A percentile compares a stretch with the other conserved stretches of the same genome.
Evolutionary conservation across 225 moss, liverwort and hornwort genomes (phyloP).

Genomic region (Lunularia cruciata): DNA sequence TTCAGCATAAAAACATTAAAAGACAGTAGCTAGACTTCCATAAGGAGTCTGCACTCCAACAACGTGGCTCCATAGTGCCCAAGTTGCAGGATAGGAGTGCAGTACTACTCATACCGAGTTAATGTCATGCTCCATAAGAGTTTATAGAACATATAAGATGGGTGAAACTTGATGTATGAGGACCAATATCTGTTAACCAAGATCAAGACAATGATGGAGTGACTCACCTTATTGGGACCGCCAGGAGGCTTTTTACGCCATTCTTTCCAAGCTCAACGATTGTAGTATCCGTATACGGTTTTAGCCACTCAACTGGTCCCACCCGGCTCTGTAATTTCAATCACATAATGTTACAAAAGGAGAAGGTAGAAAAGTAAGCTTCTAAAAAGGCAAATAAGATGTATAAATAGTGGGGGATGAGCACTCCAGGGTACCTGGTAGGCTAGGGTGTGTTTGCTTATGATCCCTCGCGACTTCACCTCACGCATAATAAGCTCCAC

Average conservation of each 20-base stretch:
- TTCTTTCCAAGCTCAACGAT: slow-evolving; percentile 84
- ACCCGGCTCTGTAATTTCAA: slow-evolving; percentile 76
- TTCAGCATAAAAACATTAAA: too few species aligned
- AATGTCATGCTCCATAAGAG: too few species aligned
- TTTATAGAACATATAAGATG: too few species aligned
- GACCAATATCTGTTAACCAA: neutral
- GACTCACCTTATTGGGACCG: slow-evolving; percentile 90
- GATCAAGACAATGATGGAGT: neutral
- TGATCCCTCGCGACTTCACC: slow-evolving; percentile 67
- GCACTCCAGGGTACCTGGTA: slow-evolving; percentile 85
- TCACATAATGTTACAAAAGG: neutral
- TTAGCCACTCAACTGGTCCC: slow-evolving; percentile 97
- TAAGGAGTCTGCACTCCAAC: too few species aligned
- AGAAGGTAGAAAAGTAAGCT: slow-evolving; percentile 11
- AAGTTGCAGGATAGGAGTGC: too few species aligned
- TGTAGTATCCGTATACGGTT: slow-evolving; percentile 88
- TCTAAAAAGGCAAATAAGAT: too few species aligned
- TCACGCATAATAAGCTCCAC: slow-evolving; percentile 84
- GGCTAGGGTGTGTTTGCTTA: slow-evolving; percentile 69
- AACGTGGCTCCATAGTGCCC: too few species aligned
- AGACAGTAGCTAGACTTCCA: too few species aligned
- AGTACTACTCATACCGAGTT: too few species aligned
- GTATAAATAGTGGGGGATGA: too few species aligned
- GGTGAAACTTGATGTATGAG: too few species aligned
- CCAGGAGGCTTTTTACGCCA: slow-evolving; percentile 84